These are phyloP conservation scores for Talaromyces marneffei DNA, from an alignment of 2,329 filamentous ascomycete genomes.

Conservation along the genomic window DNA sequence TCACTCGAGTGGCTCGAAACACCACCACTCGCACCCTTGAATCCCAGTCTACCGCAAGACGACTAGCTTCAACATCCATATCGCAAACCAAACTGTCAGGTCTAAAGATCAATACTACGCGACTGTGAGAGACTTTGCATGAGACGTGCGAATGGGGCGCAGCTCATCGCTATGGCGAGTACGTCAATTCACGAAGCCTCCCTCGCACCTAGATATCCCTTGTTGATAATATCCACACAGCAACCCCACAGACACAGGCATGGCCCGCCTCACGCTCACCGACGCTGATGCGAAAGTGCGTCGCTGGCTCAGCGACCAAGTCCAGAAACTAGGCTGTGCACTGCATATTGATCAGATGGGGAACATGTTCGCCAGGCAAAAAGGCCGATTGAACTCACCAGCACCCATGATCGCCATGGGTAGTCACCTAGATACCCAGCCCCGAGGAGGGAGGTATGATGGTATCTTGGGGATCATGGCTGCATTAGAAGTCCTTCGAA, in stretches of 20 bases:
- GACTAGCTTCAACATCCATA: not conserved
- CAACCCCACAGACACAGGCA: slow-evolving; percentile 45
- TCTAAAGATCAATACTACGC: slow-evolving; percentile 24
- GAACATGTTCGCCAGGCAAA: slow-evolving; percentile 70
- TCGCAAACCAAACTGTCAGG: slow-evolving; percentile 16
- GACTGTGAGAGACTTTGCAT: slow-evolving; percentile 28
- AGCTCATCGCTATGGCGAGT: slow-evolving; percentile 26
- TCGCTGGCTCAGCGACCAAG: slow-evolving; percentile 62
- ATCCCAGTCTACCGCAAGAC: not conserved
- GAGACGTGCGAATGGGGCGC: slow-evolving; percentile 30
- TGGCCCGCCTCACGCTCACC: slow-evolving; percentile 64
- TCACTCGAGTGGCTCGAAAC: not conserved
- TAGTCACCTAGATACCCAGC: slow-evolving; percentile 63
- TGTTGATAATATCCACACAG: not conserved
- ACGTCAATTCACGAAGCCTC: not conserved
- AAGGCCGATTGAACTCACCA: slow-evolving; percentile 53
- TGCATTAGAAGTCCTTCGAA: slow-evolving; percentile 62
- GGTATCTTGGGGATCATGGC: slow-evolving; percentile 66
- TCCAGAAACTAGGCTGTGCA: slow-evolving; percentile 55
- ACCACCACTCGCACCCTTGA: not conserved
- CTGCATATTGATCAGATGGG: slow-evolving; percentile 66
- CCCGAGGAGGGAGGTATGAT: slow-evolving; percentile 56
- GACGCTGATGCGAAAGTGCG: slow-evolving; percentile 62
- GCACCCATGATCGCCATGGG: slow-evolving; percentile 64
- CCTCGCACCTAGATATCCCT: not conserved